Conservation (phyloP, 2,329 filamentous ascomycete genomes). For the Colletotrichum gigasporum region DNA sequence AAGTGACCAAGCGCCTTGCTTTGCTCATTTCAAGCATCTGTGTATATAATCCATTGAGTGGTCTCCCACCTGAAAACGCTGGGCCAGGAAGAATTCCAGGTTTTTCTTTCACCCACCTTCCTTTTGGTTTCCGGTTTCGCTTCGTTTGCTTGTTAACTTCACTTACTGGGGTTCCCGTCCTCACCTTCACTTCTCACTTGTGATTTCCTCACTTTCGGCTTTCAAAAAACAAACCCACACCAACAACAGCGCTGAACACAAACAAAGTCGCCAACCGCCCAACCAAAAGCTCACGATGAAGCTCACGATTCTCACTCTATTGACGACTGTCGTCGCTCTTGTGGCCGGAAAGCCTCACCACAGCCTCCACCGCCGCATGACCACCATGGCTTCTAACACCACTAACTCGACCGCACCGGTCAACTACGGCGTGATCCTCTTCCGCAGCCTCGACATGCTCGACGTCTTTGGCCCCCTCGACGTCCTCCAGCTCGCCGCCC, state of each 20-base stretch:
- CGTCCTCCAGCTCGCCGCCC: slow-evolving; percentile 33
- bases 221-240: not conserved
- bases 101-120: not conserved
- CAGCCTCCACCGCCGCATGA: not conserved
- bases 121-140: not conserved
- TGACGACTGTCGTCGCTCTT: not conserved
- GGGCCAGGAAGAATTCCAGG: too few relatives aligned
- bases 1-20: not conserved
- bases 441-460: slow-evolving; percentile 33
- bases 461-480: slow-evolving; percentile 36
- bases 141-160: too few relatives aligned
- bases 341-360: not conserved
- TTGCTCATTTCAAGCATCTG: not conserved
- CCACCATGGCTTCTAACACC: not conserved
- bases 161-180: not conserved
- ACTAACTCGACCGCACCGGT: not conserved
- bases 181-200: not conserved
- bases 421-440: slow-evolving; percentile 33
- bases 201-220: not conserved
- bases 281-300: not conserved
- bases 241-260: not conserved
- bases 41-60: not conserved
- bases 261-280: not conserved
- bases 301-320: not conserved
- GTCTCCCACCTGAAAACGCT: too few relatives aligned